phyloP scores from a whole-genome alignment of 1,139 yeast species.

The Schwanniomyces etchellsii region DNA sequence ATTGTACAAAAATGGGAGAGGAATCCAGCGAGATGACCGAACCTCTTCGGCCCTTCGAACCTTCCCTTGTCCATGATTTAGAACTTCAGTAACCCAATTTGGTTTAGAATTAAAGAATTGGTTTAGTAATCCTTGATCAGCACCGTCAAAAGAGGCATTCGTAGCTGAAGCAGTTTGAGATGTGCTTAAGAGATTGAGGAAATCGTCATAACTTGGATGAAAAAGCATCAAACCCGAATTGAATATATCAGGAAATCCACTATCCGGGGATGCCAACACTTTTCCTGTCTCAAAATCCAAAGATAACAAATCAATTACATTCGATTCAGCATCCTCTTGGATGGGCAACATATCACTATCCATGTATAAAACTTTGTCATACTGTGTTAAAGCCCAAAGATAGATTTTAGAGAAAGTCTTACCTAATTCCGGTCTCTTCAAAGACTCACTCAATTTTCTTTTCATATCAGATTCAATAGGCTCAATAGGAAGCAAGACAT shows the following conservation, averaged over 20 bases:
- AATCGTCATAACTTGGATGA: constrained; percentile 49
- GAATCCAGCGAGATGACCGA: constrained; percentile 47
- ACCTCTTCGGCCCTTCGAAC: constrained; percentile 5
- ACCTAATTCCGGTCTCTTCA: constrained; percentile 72
- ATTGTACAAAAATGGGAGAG: constrained; percentile 76
- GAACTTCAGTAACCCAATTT: constrained; percentile 32
- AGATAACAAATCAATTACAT: constrained; percentile 22
- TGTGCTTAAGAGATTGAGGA: constrained; percentile 34
- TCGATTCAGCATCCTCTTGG: constrained; percentile 36
- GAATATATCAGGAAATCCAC: constrained; percentile 95
- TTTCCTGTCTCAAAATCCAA: constrained; percentile 30
- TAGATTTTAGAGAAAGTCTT: constrained; percentile 69
- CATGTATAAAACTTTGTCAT: constrained; percentile 60
- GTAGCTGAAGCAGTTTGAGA: constrained; percentile 19
- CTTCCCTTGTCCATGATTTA: constrained; percentile 6
- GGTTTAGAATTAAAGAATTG: constrained; percentile 59
- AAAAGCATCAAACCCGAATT: constrained; percentile 81
- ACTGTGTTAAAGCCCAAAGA: constrained; percentile 57
- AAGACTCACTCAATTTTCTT: constrained; percentile 22
- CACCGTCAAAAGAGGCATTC: constrained; percentile 75
- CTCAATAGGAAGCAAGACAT: constrained; percentile 26
- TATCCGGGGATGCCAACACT: constrained; percentile 79
- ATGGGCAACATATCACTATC: constrained; percentile 81
- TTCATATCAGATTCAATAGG: constrained; percentile 21
- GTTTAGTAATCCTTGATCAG: constrained; percentile 90